Conservation (phyloP, 164 flowering plant species). For the Kingdonia uniflora region DNA sequence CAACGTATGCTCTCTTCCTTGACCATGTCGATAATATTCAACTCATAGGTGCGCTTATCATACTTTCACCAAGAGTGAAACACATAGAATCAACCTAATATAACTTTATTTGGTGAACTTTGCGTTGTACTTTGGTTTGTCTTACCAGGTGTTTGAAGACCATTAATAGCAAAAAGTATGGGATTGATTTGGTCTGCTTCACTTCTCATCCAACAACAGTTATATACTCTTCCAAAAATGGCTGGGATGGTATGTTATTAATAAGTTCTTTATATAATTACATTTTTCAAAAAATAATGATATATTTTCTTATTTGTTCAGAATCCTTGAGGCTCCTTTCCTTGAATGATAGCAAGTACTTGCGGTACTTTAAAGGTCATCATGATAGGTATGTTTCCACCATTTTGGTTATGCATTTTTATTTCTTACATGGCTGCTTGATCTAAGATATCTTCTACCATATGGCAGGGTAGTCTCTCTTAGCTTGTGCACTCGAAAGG, state of each 20-base stretch:
- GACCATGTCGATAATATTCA: background rate
- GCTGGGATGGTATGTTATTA: conserved; percentile 90
- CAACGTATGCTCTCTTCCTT: conserved; percentile 42
- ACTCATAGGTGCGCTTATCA: background rate
- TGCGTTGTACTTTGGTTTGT: background rate
- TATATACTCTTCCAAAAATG: conserved; percentile 96
- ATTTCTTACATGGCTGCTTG: background rate
- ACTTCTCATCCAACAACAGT: conserved; percentile 96
- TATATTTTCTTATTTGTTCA: conserved; percentile 23
- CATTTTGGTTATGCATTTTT: background rate
- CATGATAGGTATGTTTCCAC: conserved; percentile 69
- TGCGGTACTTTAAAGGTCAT: conserved; percentile 97
- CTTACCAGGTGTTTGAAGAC: conserved; percentile 81
- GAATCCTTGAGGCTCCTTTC: conserved; percentile 95
- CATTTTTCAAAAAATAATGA: background rate
- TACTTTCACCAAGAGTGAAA: background rate
- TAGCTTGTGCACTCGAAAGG: conserved; percentile 76
- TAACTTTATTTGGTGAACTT: background rate
- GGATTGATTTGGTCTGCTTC: conserved; percentile 93
- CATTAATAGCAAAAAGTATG: conserved; percentile 97
- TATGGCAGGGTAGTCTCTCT: conserved; percentile 81
- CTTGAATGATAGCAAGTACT: conserved; percentile 89
- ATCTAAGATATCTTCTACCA: background rate
- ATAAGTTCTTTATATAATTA: background rate
- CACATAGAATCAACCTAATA: background rate